These are phyloP conservation scores for Trichomonas tenax DNA, from an alignment of 208 protist genomes.

Conservation along the genomic window DNA sequence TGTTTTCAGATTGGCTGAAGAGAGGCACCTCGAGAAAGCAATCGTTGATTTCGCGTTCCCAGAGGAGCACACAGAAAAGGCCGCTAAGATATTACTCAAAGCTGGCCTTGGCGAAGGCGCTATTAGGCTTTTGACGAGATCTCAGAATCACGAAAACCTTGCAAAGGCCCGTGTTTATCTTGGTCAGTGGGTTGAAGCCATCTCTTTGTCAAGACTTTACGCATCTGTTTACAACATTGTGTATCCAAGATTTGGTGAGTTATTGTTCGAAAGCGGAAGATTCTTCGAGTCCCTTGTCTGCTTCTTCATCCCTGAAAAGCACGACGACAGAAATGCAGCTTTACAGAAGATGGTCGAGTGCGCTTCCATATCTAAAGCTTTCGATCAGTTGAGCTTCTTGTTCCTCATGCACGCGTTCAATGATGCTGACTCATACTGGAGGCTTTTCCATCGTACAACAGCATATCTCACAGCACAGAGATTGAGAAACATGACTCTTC, in stretches of 20 bases:
- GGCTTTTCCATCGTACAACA: neutral
- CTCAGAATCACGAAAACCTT: neutral
- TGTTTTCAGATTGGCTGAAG: neutral
- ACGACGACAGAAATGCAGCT: neutral
- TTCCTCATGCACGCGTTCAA: neutral
- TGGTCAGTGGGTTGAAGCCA: neutral
- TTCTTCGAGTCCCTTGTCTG: neutral
- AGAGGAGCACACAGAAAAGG: neutral
- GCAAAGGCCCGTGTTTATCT: neutral
- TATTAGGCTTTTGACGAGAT: neutral
- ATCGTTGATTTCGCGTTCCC: neutral
- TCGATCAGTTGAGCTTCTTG: neutral
- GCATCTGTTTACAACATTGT: neutral
- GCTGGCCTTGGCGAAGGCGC: neutral
- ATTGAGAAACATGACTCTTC: neutral
- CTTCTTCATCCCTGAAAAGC: conserved; percentile 9
- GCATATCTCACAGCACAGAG: neutral
- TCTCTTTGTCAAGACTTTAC: neutral
- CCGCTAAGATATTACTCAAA: neutral
- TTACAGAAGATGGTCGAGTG: neutral
- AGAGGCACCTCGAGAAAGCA: neutral
- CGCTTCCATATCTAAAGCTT: neutral
- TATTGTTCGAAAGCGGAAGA: conserved; percentile 1
- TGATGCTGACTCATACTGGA: neutral
- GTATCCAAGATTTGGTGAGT: neutral